Evolutionary conservation across 2,329 filamentous ascomycete genomes (phyloP), one percentile per base, ranked within the genome.

Genomic region (Amesomyces nigricolor): DNA sequence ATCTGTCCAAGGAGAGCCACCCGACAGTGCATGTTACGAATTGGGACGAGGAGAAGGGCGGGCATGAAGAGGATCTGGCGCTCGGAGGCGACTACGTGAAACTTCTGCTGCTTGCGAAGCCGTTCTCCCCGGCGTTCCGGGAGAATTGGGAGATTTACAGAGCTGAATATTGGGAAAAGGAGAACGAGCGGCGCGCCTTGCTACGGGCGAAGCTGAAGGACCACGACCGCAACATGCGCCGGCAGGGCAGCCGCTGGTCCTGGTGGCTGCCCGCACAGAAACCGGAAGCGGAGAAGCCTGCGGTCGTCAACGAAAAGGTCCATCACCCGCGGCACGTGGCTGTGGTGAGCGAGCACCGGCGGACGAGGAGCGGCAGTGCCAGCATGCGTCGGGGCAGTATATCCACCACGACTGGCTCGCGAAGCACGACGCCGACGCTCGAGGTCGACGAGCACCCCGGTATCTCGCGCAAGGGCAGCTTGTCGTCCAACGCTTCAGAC

Each of bases 101-200:
- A 70, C 79, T 99, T 1, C 76, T 97, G 16, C 78, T 99, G 7
- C 80, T 96, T 10, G 90, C 94, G 1, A 99, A 99, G 68, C 91
- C 91, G 0, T 99, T 99, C 67, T 95, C 89, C 5, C 87, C 94
- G 0, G 90, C 89, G 46, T 99, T 99, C 67, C 82, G 94, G 17
- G 91, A 97, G 70, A 95, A 96, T 62, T 99, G 94, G 94, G 94
- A 99, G 67, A 78, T 92, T 14, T 99, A 95, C 71, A 82, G 94
- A 51, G 85, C 87, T 35, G 91, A 96, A 58, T 99, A 96, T 72
- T 99, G 94, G 94, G 92, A 96, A 64, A 86, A 86, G 58, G 94
- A 99, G 70, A 99, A 99, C 67, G 90, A 95, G 70, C 85, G 92
- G 2, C 84, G 94, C 11, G 81, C 86, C 2, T 74, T 88, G 55